These are phyloP conservation scores for Plasmodium relictum DNA, from an alignment of 169 alveolate genomes.

Conservation along the genomic window DNA sequence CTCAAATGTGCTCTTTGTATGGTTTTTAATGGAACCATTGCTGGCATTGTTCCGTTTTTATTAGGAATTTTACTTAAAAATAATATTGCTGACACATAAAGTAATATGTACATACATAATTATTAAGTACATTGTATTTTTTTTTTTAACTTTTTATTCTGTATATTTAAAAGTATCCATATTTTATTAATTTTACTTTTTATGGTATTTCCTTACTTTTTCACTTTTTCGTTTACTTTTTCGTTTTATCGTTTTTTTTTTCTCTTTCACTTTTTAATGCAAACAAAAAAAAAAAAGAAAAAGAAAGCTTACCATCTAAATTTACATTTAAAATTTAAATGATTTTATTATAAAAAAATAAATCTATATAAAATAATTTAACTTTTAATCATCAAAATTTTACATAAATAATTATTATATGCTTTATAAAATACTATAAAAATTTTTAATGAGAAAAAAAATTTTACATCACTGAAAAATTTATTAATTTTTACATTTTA, in stretches of 20 bases:
- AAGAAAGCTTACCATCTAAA: no score
- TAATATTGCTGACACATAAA: slow-evolving; percentile 41
- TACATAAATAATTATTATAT: no score
- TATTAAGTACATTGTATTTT: background rate
- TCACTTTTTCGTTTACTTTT: background rate
- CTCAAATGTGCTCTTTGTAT: slow-evolving; percentile 84
- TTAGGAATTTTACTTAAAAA: slow-evolving; percentile 84
- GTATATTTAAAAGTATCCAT: background rate
- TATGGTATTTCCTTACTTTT: background rate
- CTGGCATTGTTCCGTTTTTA: slow-evolving; percentile 87
- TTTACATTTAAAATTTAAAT: no score
- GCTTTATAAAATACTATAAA: no score
- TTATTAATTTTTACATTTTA: no score
- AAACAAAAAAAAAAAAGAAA: background rate
- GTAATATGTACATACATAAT: background rate
- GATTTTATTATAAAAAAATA: no score
- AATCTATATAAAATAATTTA: no score
- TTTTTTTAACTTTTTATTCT: background rate
- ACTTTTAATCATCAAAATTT: no score
- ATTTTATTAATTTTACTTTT: background rate
- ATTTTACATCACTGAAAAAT: no score
- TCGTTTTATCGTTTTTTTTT: background rate
- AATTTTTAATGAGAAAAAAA: no score
- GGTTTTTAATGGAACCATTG: slow-evolving; percentile 87
- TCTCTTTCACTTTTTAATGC: background rate